phyloP scores from a whole-genome alignment of 148 eudicot species.

The Cornus florida region DNA sequence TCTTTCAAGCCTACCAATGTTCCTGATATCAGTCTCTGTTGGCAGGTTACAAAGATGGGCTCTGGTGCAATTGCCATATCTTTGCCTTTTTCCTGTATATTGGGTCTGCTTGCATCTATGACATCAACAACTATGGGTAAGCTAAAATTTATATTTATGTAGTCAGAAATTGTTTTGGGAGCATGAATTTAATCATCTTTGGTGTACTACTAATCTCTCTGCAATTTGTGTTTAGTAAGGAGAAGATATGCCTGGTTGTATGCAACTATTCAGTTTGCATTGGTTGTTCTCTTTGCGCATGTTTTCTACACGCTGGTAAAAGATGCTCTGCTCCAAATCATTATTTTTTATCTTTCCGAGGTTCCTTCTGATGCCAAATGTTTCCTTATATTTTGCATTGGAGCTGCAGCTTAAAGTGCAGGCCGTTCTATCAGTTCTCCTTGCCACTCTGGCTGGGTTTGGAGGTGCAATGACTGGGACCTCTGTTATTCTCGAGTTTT shows the following conservation, averaged over 20 bases:
- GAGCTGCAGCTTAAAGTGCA: conserved; percentile 63
- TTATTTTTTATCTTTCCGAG: neutral
- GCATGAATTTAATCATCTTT: neutral
- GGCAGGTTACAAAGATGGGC: conserved; percentile 71
- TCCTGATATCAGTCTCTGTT: conserved; percentile 10
- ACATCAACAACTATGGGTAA: conserved; percentile 95
- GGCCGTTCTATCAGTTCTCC: conserved; percentile 70
- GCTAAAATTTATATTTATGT: neutral
- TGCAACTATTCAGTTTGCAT: conserved; percentile 63
- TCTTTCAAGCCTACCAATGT: neutral
- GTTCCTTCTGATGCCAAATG: neutral
- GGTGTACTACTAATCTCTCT: conserved; percentile 13
- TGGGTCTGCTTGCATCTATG: conserved; percentile 97
- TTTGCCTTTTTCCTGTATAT: conserved; percentile 91
- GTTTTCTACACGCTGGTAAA: conserved; percentile 69
- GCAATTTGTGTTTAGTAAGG: conserved; percentile 41
- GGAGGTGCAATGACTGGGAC: conserved; percentile 76
- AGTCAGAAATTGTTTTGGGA: neutral
- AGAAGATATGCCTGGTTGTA: conserved; percentile 83
- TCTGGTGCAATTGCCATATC: conserved; percentile 95
- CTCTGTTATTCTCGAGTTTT: conserved; percentile 50
- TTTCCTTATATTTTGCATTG: conserved; percentile 8
- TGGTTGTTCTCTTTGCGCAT: conserved; percentile 77
- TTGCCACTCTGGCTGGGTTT: conserved; percentile 86
- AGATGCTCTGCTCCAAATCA: conserved; percentile 5